These are phyloP conservation scores for Solanum hybrid DNA, from an alignment of 305 asterid species.

Conservation along the genomic window DNA sequence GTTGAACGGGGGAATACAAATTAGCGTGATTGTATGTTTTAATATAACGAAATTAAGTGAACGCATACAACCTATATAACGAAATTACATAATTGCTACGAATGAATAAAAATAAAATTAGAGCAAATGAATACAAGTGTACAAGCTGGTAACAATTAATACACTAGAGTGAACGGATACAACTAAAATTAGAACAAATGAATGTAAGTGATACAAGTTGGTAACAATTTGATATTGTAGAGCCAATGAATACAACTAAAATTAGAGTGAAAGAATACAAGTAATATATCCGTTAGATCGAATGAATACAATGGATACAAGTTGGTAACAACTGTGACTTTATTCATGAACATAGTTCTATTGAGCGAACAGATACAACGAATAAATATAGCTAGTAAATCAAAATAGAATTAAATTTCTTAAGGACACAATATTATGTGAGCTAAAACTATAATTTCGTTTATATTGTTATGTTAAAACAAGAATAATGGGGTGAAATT, in stretches of 20 bases:
- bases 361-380: background rate
- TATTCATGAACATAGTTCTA: background rate
- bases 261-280: too few species aligned
- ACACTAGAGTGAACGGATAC: background rate
- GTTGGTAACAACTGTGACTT: background rate
- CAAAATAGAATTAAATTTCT: too few species aligned
- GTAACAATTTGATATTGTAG: background rate
- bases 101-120: too few species aligned
- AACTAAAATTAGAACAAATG: background rate
- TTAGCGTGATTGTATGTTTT: background rate
- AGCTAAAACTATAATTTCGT: background rate
- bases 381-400: too few species aligned
- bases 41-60: background rate
- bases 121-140: background rate
- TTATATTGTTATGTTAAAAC: too few species aligned
- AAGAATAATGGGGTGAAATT: too few species aligned
- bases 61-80: background rate
- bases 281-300: background rate
- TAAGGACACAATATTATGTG: background rate
- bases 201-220: too few species aligned
- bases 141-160: background rate
- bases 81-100: background rate
- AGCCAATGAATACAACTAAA: too few species aligned
- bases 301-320: background rate
- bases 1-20: background rate